Percentiles rank a stretch among this genome's conserved stretches.
phyloP scores from a whole-genome alignment of 2,329 filamentous ascomycete genomes.

The Microdochium trichocladiopsis region DNA sequence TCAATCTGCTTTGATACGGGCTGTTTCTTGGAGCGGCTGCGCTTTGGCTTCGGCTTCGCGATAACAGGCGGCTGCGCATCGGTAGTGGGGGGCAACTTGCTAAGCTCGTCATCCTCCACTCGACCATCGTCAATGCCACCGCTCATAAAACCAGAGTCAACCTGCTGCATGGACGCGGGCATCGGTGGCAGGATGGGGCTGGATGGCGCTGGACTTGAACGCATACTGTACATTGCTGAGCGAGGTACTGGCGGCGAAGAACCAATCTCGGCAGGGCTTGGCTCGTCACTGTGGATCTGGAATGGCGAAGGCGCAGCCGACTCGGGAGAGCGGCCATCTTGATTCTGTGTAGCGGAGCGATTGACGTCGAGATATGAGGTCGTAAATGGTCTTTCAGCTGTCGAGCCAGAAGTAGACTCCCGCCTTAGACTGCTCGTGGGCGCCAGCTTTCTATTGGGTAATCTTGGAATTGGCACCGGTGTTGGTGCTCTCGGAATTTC shows the following conservation, averaged over 20 bases:
- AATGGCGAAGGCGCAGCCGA: slow-evolving; percentile 44
- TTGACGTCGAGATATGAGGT: slow-evolving; percentile 22
- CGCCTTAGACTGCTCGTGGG: slow-evolving; percentile 48
- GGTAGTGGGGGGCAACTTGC: slow-evolving; percentile 27
- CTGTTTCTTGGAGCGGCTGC: slow-evolving; percentile 21
- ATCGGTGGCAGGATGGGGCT: slow-evolving; percentile 70
- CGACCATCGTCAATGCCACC: slow-evolving; percentile 57
- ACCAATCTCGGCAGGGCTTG: slow-evolving; percentile 75
- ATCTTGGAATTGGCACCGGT: slow-evolving; percentile 53
- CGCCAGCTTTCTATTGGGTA: slow-evolving; percentile 19
- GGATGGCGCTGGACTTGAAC: slow-evolving; percentile 61
- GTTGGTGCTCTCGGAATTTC: slow-evolving; percentile 72
- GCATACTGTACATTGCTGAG: slow-evolving; percentile 41
- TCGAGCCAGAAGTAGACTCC: slow-evolving; percentile 50
- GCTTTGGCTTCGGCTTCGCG: slow-evolving; percentile 26
- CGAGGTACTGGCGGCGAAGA: slow-evolving; percentile 83
- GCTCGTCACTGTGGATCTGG: slow-evolving; percentile 40
- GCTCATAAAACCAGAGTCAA: slow-evolving; percentile 81
- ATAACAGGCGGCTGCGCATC: background rate
- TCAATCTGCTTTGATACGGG: slow-evolving; percentile 7
- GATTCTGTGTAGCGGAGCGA: slow-evolving; percentile 32
- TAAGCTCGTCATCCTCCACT: slow-evolving; percentile 54
- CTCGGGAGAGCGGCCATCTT: slow-evolving; percentile 46
- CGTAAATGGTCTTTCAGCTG: slow-evolving; percentile 28
- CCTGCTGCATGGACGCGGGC: slow-evolving; percentile 50